phyloP scores from a whole-genome alignment of 2,329 filamentous ascomycete species.

The Apiospora saccharicola region DNA sequence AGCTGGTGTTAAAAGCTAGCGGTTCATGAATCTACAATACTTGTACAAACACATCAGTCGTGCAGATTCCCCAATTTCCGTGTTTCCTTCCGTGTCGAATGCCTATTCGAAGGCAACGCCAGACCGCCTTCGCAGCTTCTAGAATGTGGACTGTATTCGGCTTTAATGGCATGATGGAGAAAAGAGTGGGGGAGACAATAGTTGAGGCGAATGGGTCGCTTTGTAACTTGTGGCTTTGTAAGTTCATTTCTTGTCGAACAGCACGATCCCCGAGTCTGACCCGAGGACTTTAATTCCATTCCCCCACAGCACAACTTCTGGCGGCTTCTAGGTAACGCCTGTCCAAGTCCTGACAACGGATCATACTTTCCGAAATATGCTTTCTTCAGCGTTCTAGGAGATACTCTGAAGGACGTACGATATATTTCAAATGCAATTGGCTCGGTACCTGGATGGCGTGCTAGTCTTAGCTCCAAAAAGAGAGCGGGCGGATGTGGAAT shows the following conservation, averaged over 20 bases:
- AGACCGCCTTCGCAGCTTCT: conserved; percentile 11
- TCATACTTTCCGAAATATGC: neutral
- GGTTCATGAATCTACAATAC: conserved; percentile 10
- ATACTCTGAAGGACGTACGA: neutral
- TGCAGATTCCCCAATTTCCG: neutral
- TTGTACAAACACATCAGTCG: conserved; percentile 1
- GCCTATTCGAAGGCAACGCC: neutral
- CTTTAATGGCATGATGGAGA: conserved; percentile 18
- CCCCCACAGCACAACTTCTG: neutral
- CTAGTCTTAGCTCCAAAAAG: neutral
- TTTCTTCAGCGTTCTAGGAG: neutral
- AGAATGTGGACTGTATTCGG: conserved; percentile 9
- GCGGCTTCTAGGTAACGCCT: neutral
- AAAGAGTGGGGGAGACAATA: neutral
- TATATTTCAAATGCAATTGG: neutral
- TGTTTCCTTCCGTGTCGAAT: neutral
- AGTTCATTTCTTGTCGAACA: neutral
- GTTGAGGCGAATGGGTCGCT: neutral
- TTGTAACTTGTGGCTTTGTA: neutral
- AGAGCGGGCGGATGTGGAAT: neutral
- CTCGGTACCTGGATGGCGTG: neutral
- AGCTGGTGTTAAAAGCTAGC: neutral
- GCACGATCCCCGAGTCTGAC: neutral
- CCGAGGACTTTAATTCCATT: neutral
- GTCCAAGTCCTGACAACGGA: neutral